Conservation (phyloP, 768 basidiomycete species). For the Phanerochaete sordida region DNA sequence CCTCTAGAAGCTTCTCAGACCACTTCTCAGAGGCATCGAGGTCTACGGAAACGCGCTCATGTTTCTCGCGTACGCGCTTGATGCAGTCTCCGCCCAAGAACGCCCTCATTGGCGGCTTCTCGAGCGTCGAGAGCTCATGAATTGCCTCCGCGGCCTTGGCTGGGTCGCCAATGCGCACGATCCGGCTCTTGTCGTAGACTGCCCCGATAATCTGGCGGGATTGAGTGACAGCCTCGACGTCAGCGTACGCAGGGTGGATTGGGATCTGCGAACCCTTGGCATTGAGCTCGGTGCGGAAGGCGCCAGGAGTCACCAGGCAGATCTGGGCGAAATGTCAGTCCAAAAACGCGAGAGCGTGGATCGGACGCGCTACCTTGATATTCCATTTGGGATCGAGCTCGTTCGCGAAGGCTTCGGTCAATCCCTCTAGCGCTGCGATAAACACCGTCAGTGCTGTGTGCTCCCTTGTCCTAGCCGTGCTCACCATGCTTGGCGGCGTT, state of each 20-base stretch:
- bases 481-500: slow-evolving; percentile 15
- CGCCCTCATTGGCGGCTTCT: too few relatives aligned
- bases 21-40: neutral
- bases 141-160: too few relatives aligned
- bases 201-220: too few relatives aligned
- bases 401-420: slow-evolving; percentile 34
- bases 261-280: neutral
- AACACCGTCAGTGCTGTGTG: too few relatives aligned
- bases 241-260: slow-evolving; percentile 1
- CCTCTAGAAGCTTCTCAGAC: neutral
- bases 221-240: neutral
- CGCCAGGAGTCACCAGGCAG: neutral
- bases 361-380: slow-evolving; percentile 32
- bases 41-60: neutral
- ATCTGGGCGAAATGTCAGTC: neutral
- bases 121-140: too few relatives aligned
- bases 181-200: too few relatives aligned
- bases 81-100: slow-evolving; percentile 6
- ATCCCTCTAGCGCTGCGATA: slow-evolving; percentile 31
- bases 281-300: neutral
- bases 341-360: too few relatives aligned
- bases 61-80: neutral
- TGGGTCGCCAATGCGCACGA: too few relatives aligned
- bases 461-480: neutral
- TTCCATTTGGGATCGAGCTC: slow-evolving; percentile 47